Base-by-base conservation (phyloP, 768 basidiomycete genomes). In the Auricularia sp. region DNA sequence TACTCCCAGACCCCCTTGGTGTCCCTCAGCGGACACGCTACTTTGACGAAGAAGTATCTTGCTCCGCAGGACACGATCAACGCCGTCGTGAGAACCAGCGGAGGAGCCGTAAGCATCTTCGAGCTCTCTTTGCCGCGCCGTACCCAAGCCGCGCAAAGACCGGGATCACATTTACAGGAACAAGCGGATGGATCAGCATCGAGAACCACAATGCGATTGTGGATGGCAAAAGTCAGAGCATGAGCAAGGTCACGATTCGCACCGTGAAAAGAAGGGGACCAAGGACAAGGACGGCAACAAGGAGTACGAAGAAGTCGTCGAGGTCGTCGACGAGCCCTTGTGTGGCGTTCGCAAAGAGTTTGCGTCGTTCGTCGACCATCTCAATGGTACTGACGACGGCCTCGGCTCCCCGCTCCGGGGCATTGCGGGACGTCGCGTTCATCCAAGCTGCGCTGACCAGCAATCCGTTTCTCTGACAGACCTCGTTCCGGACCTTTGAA, bases 21-120 rank as follows among this genome's bases (percentile, higher is more conserved):
- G 6, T 77, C 81, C 61, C 75, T 95, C 24, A 82, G 87, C 29
- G 85, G 83, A 2, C 82, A 84, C 70, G 81, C 89, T 10, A 83
- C 87, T 3, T 79, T 92, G 42, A 87, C 87, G 74, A 82, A 86
- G 68, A 80, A 85, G 14, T 85, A 86, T 73, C 83, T 94, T 44
- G 79, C 82, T 2, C 93, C 92, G 0, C 84, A 87, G 69, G 93
- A 95, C 77, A 93, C 91, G 8, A 82, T 96, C 69, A 79, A 85
- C 29, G 78, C 83, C 24, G 71, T 84, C 66, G 75, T 82, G 65
- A 78, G 79, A 66, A 71, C 73, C 35, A 71, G 72, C 14, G 81
- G 83, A 37, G 83, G 81, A 24, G 75, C 80, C 62, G 83, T 85
- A 65, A 89, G 89, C 7, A 80, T 81, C 47, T 77, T 84, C 64